Percentiles rank a stretch among this genome's conserved stretches.
These are phyloP conservation scores for Adansonia grandidieri DNA, from an alignment of 441 rosid species.

Conservation along the genomic window DNA sequence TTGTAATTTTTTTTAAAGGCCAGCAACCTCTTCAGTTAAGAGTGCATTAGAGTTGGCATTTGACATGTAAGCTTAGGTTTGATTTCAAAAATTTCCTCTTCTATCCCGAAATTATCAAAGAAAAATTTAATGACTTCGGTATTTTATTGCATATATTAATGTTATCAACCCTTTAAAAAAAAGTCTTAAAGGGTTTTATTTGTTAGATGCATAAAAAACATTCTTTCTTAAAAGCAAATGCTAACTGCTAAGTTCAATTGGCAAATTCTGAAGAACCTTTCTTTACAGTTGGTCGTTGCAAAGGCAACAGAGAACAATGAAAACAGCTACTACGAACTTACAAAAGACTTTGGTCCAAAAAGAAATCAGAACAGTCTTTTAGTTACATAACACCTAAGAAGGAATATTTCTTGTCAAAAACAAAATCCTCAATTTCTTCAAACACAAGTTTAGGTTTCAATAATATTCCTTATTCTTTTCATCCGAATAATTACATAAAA, in stretches of 20 bases:
- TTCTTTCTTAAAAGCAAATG: too few relatives aligned
- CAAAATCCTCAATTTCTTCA: neutral
- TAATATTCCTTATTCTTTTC: too few relatives aligned
- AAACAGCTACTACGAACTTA: neutral
- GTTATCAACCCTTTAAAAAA: too few relatives aligned
- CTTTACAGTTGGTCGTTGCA: neutral
- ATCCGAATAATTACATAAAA: too few relatives aligned
- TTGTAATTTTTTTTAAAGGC: neutral
- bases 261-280: neutral
- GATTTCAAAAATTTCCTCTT: too few relatives aligned
- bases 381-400: slow-evolving; percentile 3
- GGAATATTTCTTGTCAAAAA: neutral
- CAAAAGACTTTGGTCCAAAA: neutral
- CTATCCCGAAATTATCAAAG: too few relatives aligned
- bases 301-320: neutral
- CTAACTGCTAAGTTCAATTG: neutral
- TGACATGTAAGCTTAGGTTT: too few relatives aligned
- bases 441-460: neutral
- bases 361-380: neutral
- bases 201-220: neutral
- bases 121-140: too few relatives aligned
- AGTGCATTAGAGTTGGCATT: too few relatives aligned
- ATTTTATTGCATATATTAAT: too few relatives aligned
- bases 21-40: too few relatives aligned
- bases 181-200: too few relatives aligned